Base-by-base conservation (phyloP, 2,329 filamentous ascomycete species). In the Penicillium sp. region DNA sequence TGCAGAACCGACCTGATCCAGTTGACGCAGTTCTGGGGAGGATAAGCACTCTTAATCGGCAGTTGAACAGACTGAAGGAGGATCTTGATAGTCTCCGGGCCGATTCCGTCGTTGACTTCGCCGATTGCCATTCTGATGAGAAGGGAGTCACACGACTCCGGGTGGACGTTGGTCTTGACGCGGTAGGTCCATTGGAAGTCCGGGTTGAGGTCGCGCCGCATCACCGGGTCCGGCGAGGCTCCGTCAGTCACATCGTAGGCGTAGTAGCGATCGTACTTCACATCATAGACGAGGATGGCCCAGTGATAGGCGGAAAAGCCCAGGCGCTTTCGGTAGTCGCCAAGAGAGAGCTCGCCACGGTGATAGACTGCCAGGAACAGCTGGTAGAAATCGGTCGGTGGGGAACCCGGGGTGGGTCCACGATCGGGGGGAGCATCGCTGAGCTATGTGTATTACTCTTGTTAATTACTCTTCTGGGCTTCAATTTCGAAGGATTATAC, bases 271-370 rank as follows among this genome's bases (percentile, higher is more conserved):
- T 47, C 2, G 5, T 44, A 5, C 2, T 21, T 15, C 0, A 15
- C 16, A 16, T 49, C 33, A 4, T 19, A 15, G 33, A 57, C 21
- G n/a, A 57, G 50, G 25, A 57, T 49, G 2, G 19, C 31, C 55
- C 55, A 57, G 39, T 57, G 55, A 44, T 57, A 57, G 6, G 55
- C 50, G 4, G 50, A 43, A 36, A 38, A 54, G 29, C 50, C 55
- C 5, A 57, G 55, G 15, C 50, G 50, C 2, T 13, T n/a, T 11
- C 55, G 29, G 38, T 44, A 19, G 1, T 57, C 44, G 19, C 38
- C 50, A 21, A 57, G 44, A 36, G 55, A 57, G 1, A 54, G 25
- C 21, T 53, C 55, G 31, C 38, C 33, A 11, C 55, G 55, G 16
- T 57, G 50, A 25, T 57, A 45, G n/a, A 54, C 21, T 3, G 50